A percentile compares a stretch with the other conserved stretches of the same genome.
phyloP scores from a whole-genome alignment of 2,329 filamentous ascomycete species.

The Graphilbum sp. region DNA sequence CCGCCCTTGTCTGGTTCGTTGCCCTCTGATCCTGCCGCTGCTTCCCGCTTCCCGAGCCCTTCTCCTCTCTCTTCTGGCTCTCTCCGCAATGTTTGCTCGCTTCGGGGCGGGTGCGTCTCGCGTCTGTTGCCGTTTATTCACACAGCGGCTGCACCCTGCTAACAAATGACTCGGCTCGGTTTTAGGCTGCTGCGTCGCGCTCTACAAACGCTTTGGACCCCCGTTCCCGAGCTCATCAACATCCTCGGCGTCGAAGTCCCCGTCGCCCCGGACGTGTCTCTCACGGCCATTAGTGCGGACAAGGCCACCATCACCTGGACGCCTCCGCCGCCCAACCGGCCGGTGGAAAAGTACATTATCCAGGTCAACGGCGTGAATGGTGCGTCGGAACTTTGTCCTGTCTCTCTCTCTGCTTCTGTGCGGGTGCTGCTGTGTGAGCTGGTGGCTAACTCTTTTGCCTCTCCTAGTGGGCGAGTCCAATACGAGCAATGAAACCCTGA shows the following conservation, averaged over 20 bases:
- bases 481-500: conserved; percentile 64
- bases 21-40: not conserved
- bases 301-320: conserved; percentile 88
- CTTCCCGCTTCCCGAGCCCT: not conserved
- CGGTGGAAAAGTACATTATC: conserved; percentile 75
- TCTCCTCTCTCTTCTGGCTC: not conserved
- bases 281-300: conserved; percentile 76
- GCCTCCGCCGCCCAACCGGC: conserved; percentile 44
- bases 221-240: conserved; percentile 76
- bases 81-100: no score
- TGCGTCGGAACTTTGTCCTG: conserved; percentile 28
- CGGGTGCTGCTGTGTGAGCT: not conserved
- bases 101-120: no score
- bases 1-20: conserved; percentile 34
- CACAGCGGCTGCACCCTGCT: no score
- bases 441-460: conserved; percentile 4
- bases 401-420: not conserved
- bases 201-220: conserved; percentile 77
- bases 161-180: not conserved
- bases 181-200: conserved; percentile 68
- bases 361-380: conserved; percentile 88
- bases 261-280: conserved; percentile 71
- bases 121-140: no score
- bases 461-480: conserved; percentile 62
- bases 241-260: conserved; percentile 92